These are phyloP conservation scores for Aegilops longissima DNA, from an alignment of 176 grass and related monocot genomes.

Conservation along the genomic window DNA sequence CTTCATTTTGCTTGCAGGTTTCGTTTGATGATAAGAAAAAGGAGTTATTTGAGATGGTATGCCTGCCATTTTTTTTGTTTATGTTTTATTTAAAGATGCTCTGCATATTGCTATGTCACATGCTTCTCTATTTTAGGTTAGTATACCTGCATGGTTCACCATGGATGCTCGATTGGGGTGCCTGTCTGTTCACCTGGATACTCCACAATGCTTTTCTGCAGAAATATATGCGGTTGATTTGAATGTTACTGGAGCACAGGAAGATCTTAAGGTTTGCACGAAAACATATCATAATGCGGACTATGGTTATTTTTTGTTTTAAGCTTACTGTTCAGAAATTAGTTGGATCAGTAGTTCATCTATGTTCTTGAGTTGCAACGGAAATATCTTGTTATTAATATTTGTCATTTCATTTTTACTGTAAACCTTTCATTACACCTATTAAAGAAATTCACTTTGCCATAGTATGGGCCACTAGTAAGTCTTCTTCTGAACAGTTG, in stretches of 20 bases:
- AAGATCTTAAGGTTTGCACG: slow-evolving; percentile 82
- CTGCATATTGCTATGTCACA: slow-evolving; percentile 1
- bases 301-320: slow-evolving; percentile 23
- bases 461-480: slow-evolving; percentile 24
- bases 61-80: slow-evolving; percentile 24
- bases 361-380: slow-evolving; percentile 2
- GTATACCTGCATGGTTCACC: slow-evolving; percentile 94
- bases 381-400: slow-evolving; percentile 2
- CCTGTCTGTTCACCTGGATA: slow-evolving; percentile 85
- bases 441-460: background rate
- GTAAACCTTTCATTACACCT: slow-evolving; percentile 18
- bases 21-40: slow-evolving; percentile 98
- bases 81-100: slow-evolving; percentile 9
- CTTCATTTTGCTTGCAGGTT: slow-evolving; percentile 65
- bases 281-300: slow-evolving; percentile 16
- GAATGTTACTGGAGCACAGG: slow-evolving; percentile 70
- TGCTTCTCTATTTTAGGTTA: slow-evolving; percentile 67
- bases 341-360: background rate
- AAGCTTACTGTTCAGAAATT: background rate
- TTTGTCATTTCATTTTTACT: background rate
- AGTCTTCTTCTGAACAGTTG: slow-evolving; percentile 25
- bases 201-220: slow-evolving; percentile 90
- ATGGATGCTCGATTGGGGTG: slow-evolving; percentile 89
- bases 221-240: slow-evolving; percentile 94
- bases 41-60: slow-evolving; percentile 98